phyloP scores from a whole-genome alignment of 805 yeast genomes.

The Cyberlindnera meyerae region DNA sequence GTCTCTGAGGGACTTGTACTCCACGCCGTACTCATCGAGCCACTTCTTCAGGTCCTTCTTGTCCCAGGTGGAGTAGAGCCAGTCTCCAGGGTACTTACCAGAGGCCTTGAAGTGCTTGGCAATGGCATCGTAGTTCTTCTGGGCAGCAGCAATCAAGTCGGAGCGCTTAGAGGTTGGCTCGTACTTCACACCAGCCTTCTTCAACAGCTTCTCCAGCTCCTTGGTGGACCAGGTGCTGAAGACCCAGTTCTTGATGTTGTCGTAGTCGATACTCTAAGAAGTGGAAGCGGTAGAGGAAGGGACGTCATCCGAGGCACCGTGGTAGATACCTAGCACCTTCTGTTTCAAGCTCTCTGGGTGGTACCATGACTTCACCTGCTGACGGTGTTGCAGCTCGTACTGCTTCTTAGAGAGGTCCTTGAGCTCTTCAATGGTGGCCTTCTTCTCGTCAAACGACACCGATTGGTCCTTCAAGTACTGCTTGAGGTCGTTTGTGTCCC shows the following conservation, averaged over 20 bases:
- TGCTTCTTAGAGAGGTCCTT: slow-evolving; percentile 26
- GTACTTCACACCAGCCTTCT: slow-evolving; percentile 28
- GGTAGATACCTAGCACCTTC: slow-evolving; percentile 10
- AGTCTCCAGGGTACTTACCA: slow-evolving; percentile 45
- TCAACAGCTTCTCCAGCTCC: slow-evolving; percentile 31
- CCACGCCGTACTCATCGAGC: slow-evolving; percentile 42
- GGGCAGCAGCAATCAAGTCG: slow-evolving; percentile 38
- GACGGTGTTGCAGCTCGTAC: slow-evolving; percentile 3
- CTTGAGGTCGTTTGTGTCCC: slow-evolving; percentile 32
- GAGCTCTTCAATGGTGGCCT: slow-evolving; percentile 23
- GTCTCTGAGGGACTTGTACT: slow-evolving; percentile 32
- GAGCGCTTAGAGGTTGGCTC: slow-evolving; percentile 30
- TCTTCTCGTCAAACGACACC: slow-evolving; percentile 20
- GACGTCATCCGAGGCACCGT: slow-evolving; percentile 2
- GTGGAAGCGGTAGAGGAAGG: slow-evolving; percentile 1
- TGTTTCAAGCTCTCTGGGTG: slow-evolving; percentile 13
- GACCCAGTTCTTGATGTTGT: slow-evolving; percentile 37
- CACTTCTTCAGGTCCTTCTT: slow-evolving; percentile 43
- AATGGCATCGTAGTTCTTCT: slow-evolving; percentile 37
- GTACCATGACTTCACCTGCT: slow-evolving; percentile 11
- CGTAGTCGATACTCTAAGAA: slow-evolving; percentile 9
- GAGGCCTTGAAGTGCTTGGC: slow-evolving; percentile 32
- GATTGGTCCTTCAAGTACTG: slow-evolving; percentile 32
- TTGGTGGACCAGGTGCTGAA: slow-evolving; percentile 41
- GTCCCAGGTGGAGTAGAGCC: slow-evolving; percentile 53